Percentiles rank a stretch among this genome's conserved stretches.
phyloP scores from a whole-genome alignment of 1,284 basidiomycete genomes.

The Coriolopsis trogii region DNA sequence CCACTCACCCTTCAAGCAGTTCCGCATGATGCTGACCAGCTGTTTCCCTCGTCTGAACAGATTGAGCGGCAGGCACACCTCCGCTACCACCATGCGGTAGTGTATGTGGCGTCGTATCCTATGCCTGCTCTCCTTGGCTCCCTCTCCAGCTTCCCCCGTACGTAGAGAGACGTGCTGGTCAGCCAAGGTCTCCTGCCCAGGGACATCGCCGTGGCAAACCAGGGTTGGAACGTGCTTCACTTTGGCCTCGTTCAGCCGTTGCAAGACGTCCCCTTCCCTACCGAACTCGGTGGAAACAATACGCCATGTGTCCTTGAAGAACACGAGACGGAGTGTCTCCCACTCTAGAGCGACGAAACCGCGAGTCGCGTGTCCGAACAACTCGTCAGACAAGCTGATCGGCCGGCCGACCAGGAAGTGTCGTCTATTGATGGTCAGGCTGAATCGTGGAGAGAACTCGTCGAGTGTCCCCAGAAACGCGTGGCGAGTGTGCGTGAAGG shows the following conservation, averaged over 20 bases:
- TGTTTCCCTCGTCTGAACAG: neutral
- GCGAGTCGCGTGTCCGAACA: neutral
- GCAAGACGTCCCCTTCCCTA: neutral
- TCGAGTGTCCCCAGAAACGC: too few species aligned
- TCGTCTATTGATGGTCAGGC: neutral
- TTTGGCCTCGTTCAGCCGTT: neutral
- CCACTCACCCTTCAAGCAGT: slow-evolving; percentile 5
- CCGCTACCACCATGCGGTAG: slow-evolving; percentile 2
- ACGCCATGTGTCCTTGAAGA: slow-evolving; percentile 7
- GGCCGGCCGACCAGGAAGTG: neutral
- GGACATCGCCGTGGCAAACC: neutral
- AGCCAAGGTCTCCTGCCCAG: too few species aligned
- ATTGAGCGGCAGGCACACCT: neutral
- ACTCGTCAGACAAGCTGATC: neutral
- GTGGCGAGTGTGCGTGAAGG: too few species aligned
- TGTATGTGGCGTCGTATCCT: neutral
- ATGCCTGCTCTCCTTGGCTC: neutral
- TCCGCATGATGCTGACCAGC: neutral
- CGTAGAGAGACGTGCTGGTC: too few species aligned
- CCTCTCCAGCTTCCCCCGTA: too few species aligned
- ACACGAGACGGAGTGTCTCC: neutral
- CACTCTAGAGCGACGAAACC: neutral
- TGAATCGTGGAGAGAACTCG: too few species aligned
- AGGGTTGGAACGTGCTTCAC: neutral
- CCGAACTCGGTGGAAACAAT: neutral